These are phyloP conservation scores for Moniliophthora roreri DNA, from an alignment of 1,284 basidiomycete species.

Conservation along the genomic window DNA sequence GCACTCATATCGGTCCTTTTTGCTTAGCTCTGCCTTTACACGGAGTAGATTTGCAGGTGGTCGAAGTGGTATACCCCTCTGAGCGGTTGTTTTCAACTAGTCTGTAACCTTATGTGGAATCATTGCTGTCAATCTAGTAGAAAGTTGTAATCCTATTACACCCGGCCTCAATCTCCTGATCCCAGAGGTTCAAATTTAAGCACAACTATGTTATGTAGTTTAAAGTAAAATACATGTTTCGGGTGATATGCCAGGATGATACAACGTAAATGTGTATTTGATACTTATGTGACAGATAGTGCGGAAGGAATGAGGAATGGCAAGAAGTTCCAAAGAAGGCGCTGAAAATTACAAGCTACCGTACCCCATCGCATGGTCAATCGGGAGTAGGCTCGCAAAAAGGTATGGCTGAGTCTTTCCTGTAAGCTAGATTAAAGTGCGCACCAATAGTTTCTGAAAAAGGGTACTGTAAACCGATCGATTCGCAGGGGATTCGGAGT, in stretches of 20 bases:
- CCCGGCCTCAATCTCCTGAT: no score
- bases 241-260: constrained; percentile 1
- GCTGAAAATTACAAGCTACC: background rate
- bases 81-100: background rate
- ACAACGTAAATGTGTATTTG: constrained; percentile 4
- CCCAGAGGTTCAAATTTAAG: no score
- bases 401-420: constrained; percentile 1
- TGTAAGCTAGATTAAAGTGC: constrained; percentile 5
- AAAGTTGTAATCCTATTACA: no score
- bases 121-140: no score
- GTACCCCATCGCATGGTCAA: background rate
- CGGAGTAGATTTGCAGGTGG: constrained; percentile 15
- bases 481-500: background rate
- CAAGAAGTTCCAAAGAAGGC: background rate
- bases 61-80: constrained; percentile 7
- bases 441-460: constrained; percentile 13
- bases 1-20: no score
- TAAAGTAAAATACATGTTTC: constrained; percentile 7
- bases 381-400: background rate
- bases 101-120: no score
- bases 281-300: constrained; percentile 2
- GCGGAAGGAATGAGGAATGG: background rate
- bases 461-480: constrained; percentile 13
- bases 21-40: constrained; percentile 15
- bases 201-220: background rate